Conservation (phyloP, 169 alveolate species). For the Plasmodium gonderi region DNA sequence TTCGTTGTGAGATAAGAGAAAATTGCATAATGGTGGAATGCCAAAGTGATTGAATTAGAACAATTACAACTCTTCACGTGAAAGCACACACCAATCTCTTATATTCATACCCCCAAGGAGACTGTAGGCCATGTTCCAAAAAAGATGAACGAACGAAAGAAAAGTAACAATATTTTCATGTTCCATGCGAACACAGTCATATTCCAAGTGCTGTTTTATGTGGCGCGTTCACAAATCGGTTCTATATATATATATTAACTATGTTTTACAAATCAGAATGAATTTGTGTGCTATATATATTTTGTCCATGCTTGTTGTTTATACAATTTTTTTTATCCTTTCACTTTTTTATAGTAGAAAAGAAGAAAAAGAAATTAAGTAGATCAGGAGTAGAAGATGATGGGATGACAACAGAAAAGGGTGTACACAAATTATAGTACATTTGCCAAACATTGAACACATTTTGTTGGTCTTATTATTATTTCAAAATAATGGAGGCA, state of each 20-base stretch:
- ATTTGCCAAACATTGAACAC: background rate
- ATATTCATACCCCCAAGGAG: background rate
- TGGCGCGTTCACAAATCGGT: too few relatives aligned
- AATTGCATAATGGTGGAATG: background rate
- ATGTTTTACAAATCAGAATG: background rate
- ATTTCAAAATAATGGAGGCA: background rate
- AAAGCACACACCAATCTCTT: background rate
- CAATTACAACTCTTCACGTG: background rate
- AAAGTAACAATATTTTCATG: too few relatives aligned
- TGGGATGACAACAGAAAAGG: background rate
- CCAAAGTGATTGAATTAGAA: background rate
- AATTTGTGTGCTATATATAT: background rate
- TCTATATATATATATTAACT: too few relatives aligned
- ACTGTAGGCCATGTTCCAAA: background rate
- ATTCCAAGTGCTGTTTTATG: too few relatives aligned
- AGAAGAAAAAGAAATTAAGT: slow-evolving; percentile 22
- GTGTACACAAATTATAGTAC: background rate
- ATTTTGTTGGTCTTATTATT: background rate
- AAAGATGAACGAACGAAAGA: background rate
- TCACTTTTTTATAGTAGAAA: background rate
- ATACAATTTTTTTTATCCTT: background rate
- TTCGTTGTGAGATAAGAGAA: background rate
- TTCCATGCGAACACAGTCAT: too few relatives aligned
- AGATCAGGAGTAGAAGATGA: background rate
- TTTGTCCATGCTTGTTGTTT: background rate